These are phyloP conservation scores for Sparassis latifolia DNA, from an alignment of 1,284 basidiomycete genomes.

Conservation along the genomic window DNA sequence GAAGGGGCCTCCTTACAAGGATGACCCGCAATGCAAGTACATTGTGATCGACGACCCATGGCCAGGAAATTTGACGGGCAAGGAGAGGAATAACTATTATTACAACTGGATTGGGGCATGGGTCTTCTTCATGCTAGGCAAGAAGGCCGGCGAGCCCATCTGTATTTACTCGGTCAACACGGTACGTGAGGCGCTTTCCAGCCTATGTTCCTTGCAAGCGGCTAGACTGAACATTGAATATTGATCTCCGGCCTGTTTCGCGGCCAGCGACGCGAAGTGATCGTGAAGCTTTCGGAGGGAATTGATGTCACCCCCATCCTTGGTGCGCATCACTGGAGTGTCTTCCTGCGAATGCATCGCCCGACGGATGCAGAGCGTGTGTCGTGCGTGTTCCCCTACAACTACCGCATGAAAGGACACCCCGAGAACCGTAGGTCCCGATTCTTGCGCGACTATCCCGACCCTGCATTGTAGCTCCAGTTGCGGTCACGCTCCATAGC, in stretches of 20 bases:
- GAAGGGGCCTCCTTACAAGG: conserved; percentile 23
- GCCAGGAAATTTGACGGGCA: conserved; percentile 18
- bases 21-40: conserved; percentile 24
- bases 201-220: background rate
- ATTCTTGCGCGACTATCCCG: background rate
- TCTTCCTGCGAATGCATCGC: conserved; percentile 9
- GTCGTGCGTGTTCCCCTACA: conserved; percentile 25
- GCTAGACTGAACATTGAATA: background rate
- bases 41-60: conserved; percentile 26
- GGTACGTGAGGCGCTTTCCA: conserved; percentile 12
- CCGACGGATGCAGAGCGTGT: conserved; percentile 10
- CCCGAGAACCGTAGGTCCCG: conserved; percentile 21
- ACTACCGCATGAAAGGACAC: conserved; percentile 23
- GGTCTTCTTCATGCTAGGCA: conserved; percentile 22
- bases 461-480: background rate
- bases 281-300: conserved; percentile 19
- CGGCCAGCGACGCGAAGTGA: conserved; percentile 20
- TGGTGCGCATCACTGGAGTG: conserved; percentile 22
- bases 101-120: conserved; percentile 20
- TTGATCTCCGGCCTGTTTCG: background rate
- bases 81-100: conserved; percentile 12
- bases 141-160: conserved; percentile 10
- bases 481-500: background rate
- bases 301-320: conserved; percentile 19
- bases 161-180: conserved; percentile 19